Evolutionary conservation across 1,284 basidiomycete species (phyloP).

Genomic region (Vanrija sp.): DNA sequence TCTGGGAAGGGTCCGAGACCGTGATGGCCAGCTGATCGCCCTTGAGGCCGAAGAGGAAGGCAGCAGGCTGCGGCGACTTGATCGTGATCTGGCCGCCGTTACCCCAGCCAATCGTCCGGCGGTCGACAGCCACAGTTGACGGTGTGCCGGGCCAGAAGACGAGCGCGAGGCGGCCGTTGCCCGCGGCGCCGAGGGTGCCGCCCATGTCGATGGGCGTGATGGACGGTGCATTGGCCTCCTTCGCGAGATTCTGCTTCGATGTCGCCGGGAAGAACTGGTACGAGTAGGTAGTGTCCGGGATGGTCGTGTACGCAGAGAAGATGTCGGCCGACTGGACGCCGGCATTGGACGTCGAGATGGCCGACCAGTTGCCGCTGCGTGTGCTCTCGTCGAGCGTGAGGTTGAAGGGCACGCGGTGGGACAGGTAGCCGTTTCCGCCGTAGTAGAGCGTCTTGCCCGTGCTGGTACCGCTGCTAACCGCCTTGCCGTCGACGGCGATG

Average conservation of each 20-base stretch:
- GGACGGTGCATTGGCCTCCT: constrained; percentile 10
- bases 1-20: constrained; percentile 59
- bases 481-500: constrained; percentile 51
- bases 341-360: constrained; percentile 59
- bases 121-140: constrained; percentile 9
- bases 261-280: constrained; percentile 59
- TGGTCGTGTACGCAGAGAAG: constrained; percentile 56
- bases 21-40: constrained; percentile 51
- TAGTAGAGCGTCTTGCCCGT: constrained; percentile 27
- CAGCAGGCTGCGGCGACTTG: constrained; percentile 49
- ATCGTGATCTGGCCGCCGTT: constrained; percentile 48
- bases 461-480: background rate
- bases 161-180: constrained; percentile 13
- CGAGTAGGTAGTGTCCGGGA: constrained; percentile 44
- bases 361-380: constrained; percentile 60
- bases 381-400: constrained; percentile 53
- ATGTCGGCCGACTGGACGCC: constrained; percentile 57
- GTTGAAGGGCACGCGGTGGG: constrained; percentile 28
- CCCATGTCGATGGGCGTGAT: constrained; percentile 5
- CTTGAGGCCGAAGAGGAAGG: constrained; percentile 52
- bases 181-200: constrained; percentile 17
- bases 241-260: constrained; percentile 4
- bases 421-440: constrained; percentile 31
- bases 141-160: constrained; percentile 19
- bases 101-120: constrained; percentile 18